Conservation (phyloP, 176 grass and related monocot species). For the Cocos nucifera region DNA sequence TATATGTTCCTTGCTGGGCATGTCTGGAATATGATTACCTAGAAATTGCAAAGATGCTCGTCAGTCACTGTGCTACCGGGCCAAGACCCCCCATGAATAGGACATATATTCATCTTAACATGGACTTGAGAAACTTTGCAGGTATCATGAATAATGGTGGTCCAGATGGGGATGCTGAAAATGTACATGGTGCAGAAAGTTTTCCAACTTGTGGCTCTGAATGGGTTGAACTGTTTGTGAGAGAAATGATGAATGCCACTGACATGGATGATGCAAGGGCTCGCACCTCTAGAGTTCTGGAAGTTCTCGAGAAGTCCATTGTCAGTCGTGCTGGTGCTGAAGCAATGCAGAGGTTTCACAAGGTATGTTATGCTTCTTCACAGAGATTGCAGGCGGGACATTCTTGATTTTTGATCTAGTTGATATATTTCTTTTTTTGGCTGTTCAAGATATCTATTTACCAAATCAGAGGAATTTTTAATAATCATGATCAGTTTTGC, state of each 20-base stretch:
- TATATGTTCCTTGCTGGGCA: no score
- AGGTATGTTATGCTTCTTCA: conserved; percentile 28
- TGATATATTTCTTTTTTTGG: no score
- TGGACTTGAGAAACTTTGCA: conserved; percentile 14
- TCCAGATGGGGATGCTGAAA: conserved; percentile 24
- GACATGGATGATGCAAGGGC: conserved; percentile 52
- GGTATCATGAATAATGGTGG: conserved; percentile 25
- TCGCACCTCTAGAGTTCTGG: conserved; percentile 59
- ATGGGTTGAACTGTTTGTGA: conserved; percentile 83
- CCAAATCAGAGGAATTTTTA: no score
- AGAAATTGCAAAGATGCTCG: no score
- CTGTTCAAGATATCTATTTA: no score
- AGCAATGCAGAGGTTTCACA: conserved; percentile 38
- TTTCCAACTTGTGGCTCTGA: conserved; percentile 32
- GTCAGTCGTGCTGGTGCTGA: conserved; percentile 32
- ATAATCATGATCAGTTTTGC: background rate
- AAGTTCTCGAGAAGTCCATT: conserved; percentile 66
- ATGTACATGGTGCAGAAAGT: conserved; percentile 16
- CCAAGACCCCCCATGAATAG: no score
- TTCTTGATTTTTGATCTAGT: no score
- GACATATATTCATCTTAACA: no score
- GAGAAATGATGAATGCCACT: conserved; percentile 59
- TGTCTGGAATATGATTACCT: no score
- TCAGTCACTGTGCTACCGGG: no score
- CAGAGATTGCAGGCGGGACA: no score